Evolutionary conservation across 768 basidiomycete species (phyloP).

Genomic region (Mrakia hoshinonis): DNA sequence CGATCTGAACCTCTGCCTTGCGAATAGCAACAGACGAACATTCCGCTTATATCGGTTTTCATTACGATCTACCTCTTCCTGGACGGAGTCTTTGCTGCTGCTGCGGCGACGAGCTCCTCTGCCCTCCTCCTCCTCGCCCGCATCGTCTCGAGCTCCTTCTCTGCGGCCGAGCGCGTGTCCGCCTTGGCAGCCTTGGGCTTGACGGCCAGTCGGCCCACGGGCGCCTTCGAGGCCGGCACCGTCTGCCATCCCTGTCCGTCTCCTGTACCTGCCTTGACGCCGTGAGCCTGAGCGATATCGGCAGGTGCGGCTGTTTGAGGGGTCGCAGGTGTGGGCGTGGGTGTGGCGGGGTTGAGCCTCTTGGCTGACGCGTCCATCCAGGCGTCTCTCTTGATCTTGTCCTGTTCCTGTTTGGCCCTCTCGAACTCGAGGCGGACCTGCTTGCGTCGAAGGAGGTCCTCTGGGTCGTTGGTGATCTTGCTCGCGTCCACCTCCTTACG

Average conservation of each 20-base stretch:
- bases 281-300: background rate
- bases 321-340: too few relatives aligned
- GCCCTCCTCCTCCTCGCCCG: background rate
- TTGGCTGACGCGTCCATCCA: background rate
- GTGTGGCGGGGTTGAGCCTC: too few relatives aligned
- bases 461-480: background rate
- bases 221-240: background rate
- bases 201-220: background rate
- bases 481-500: background rate
- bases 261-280: background rate
- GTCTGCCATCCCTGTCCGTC: constrained; percentile 1
- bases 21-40: too few relatives aligned
- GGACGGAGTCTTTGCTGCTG: background rate
- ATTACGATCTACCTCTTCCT: too few relatives aligned
- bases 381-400: background rate
- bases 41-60: too few relatives aligned
- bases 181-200: background rate
- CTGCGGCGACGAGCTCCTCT: background rate
- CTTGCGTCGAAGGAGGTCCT: background rate
- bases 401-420: background rate
- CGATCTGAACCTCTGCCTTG: too few relatives aligned
- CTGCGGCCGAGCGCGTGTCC: background rate
- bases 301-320: background rate
- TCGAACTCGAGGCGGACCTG: background rate
- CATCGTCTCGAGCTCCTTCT: constrained; percentile 6